Evolutionary conservation across 345 rosid species (phyloP).

Genomic region (Viola odorata): DNA sequence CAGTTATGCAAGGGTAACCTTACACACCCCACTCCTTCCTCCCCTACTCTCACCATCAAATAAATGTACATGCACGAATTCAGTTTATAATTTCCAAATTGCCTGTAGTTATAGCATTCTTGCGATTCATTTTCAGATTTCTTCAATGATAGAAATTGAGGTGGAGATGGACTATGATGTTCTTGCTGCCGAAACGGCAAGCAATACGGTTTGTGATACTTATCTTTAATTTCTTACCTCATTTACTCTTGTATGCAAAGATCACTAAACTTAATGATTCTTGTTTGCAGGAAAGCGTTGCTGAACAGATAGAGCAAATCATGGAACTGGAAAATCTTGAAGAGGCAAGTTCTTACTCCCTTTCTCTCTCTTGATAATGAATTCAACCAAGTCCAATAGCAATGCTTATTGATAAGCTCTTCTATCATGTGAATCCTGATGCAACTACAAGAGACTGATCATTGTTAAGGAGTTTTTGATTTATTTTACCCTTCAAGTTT

Average conservation of each 20-base stretch:
- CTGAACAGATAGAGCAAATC: constrained; percentile 79
- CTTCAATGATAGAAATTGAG: constrained; percentile 98
- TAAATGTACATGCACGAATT: not conserved
- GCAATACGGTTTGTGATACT: constrained; percentile 53
- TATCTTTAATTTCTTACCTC: not conserved
- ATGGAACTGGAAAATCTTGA: constrained; percentile 97
- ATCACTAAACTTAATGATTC: constrained; percentile 7
- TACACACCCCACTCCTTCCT: not conserved
- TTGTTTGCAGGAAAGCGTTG: constrained; percentile 58
- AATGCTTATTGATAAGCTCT: not conserved
- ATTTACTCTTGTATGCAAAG: not conserved
- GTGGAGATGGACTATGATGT: constrained; percentile 92
- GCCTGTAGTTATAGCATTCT: constrained; percentile 1
- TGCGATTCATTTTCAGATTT: constrained; percentile 43
- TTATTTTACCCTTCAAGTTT: not conserved
- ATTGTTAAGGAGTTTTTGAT: not conserved
- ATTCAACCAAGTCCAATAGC: not conserved
- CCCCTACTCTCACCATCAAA: not conserved
- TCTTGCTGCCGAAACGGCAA: constrained; percentile 87
- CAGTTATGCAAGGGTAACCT: constrained; percentile 74
- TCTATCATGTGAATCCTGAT: too few species aligned
- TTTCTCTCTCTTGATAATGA: not conserved
- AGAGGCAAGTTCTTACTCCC: constrained; percentile 47
- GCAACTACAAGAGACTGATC: not conserved
- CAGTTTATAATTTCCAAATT: constrained; percentile 2